Base-by-base conservation (phyloP, 139 green algal genomes). In the Picochlorum costavermella region DNA sequence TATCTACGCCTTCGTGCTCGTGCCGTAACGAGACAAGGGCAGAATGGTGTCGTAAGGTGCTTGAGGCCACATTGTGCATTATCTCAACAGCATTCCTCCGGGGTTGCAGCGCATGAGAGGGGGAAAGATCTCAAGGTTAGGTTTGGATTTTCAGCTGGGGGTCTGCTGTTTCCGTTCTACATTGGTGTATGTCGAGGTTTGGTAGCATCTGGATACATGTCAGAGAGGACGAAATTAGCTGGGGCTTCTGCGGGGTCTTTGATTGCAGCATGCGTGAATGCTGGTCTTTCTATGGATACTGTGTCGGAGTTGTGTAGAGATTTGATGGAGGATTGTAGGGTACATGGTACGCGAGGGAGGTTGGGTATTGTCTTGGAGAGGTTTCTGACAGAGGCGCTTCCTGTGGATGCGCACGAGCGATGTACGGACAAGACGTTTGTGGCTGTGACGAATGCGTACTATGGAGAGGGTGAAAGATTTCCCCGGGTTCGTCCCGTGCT, bases 201-300 rank as follows among this genome's bases (percentile, higher is more conserved):
- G 10, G 31, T 69, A 2, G 69, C 84, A 2, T 26, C 64, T 5
- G 76, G 80, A 2, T 58, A 86, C 3, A 49, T 90, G 6, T 83
- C 67, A 59, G 75, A 65, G 10, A 20, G 67, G 14, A 75, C 71
- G 17, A 74, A 73, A 45, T 26, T 95, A 20, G 83, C 75, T 9
- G 87, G 87, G 2, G 73, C 85, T 5, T 86, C 72, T 6, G 87
- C 87, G 6, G 87, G 87, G 11, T 83, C 81, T 23, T 70, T 95
- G 17, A 76, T 95, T 20, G 86, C 88, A 26, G 87, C 77, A 1
- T 84, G 77, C 64, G 48, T 84, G 28, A 76, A 83, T 75, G 67
- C 68, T 31, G 70, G 86, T 48, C 50, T 90, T 72, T 16, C 60
- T 5, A 29, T 71, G 50, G 56, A 74, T 67, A 23, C 57, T 16